Evolutionary conservation across 108 stramenopile genomes (phyloP).

Genomic region (Pelagomonas calceolata): DNA sequence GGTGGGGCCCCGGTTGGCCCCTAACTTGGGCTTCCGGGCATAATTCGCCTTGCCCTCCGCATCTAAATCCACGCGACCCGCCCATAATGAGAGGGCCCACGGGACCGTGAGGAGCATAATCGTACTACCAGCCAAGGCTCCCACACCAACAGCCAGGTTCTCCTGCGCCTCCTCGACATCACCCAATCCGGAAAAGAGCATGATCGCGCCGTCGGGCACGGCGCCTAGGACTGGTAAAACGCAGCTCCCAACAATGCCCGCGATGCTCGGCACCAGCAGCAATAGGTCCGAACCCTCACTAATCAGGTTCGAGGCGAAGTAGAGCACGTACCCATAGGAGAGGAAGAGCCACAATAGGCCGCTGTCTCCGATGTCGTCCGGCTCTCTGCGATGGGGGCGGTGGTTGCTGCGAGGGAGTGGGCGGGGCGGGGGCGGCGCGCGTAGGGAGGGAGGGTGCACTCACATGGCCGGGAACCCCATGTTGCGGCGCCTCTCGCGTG

Average conservation of each 20-base stretch:
- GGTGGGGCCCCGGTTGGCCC: not conserved
- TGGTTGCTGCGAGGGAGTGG: no score
- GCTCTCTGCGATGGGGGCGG: no score
- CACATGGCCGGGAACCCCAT: no score
- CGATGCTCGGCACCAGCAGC: constrained; percentile 72
- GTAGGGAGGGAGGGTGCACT: no score
- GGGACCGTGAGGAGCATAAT: constrained; percentile 95
- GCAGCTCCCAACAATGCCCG: constrained; percentile 82
- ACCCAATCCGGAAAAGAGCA: constrained; percentile 86
- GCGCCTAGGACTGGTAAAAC: constrained; percentile 91
- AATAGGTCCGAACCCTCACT: constrained; percentile 92
- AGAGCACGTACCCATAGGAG: constrained; percentile 84
- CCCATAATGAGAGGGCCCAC: constrained; percentile 64
- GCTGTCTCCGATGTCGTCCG: constrained; percentile 41
- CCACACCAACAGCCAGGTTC: constrained; percentile 81
- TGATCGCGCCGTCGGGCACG: constrained; percentile 93
- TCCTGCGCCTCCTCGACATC: constrained; percentile 62
- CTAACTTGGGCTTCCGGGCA: constrained; percentile 46
- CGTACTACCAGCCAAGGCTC: constrained; percentile 88
- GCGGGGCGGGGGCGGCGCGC: no score
- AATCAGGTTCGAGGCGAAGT: constrained; percentile 73
- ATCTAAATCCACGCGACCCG: constrained; percentile 77
- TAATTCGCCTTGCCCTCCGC: constrained; percentile 16
- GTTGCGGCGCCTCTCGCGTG: no score
- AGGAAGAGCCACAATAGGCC: constrained; percentile 72